phyloP scores from a whole-genome alignment of 345 rosid genomes.

The Melaleuca quinquenervia region DNA sequence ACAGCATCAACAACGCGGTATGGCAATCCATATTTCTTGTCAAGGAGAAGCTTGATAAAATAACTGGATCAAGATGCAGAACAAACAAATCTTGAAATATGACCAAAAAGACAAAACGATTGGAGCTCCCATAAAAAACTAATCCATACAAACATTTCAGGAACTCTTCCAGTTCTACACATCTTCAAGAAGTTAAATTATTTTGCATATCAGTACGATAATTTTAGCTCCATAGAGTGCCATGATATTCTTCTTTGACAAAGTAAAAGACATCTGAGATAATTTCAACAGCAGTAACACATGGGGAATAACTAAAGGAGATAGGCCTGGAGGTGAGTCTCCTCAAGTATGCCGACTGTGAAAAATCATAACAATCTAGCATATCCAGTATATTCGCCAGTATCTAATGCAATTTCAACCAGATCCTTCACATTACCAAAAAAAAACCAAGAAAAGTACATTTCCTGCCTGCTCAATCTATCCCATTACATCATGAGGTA shows the following conservation, averaged over 20 bases:
- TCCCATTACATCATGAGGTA: not conserved
- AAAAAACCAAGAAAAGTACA: not conserved
- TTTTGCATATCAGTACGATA: not conserved
- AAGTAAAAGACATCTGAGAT: not conserved
- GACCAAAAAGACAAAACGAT: not conserved
- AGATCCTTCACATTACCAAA: not conserved
- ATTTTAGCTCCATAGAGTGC: not conserved
- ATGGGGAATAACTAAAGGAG: not conserved
- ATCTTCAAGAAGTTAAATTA: not conserved
- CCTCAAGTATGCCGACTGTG: not conserved
- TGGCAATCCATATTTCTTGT: constrained; percentile 90
- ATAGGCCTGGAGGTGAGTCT: not conserved
- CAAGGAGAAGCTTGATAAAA: constrained; percentile 79
- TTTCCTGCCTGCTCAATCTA: not conserved
- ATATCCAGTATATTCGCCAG: not conserved
- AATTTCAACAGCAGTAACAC: not conserved
- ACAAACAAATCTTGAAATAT: not conserved
- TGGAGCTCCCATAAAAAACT: not conserved
- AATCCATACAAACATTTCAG: not conserved
- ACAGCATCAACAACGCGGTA: constrained; percentile 74
- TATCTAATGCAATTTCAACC: not conserved
- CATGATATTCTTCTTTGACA: not conserved
- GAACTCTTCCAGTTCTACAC: not conserved
- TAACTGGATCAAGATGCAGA: constrained; percentile 41
- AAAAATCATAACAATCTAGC: not conserved